Percentiles rank a stretch among this genome's conserved stretches.
phyloP scores from a whole-genome alignment of 495 filamentous ascomycete species.

The Staphylotrichum tortipilum region DNA sequence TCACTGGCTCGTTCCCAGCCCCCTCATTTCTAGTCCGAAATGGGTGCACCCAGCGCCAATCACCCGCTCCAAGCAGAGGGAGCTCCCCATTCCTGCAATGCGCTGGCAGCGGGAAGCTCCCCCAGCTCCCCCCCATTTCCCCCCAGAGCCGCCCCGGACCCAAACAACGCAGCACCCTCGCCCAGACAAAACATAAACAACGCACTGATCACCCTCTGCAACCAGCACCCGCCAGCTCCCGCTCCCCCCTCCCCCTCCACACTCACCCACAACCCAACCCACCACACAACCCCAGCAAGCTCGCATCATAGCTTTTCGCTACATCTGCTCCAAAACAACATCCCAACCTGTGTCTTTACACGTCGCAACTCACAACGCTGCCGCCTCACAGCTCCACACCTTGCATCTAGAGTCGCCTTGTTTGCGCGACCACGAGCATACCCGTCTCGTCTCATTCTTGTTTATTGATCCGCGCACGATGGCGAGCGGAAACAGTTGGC shows the following conservation, averaged over 20 bases:
- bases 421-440: slow-evolving; percentile 20
- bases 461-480: slow-evolving; percentile 23
- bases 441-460: background rate
- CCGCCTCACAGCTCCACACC: background rate
- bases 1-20: slow-evolving; percentile 12
- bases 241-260: slow-evolving; percentile 5
- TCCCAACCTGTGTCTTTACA: background rate
- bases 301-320: slow-evolving; percentile 1
- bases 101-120: background rate
- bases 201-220: background rate
- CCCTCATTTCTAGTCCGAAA: slow-evolving; percentile 7
- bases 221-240: too few species aligned
- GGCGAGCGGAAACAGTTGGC: slow-evolving; percentile 53
- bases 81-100: too few species aligned
- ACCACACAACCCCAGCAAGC: background rate
- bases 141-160: too few species aligned
- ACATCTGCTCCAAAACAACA: background rate
- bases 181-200: slow-evolving; percentile 14
- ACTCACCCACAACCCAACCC: too few species aligned
- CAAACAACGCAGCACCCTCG: too few species aligned
- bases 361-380: too few species aligned
- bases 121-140: too few species aligned
- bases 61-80: background rate
- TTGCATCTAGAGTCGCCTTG: slow-evolving; percentile 25
- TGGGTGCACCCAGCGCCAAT: background rate